phyloP scores from a whole-genome alignment of 2,329 filamentous ascomycete species.

The Penicillium sp. region DNA sequence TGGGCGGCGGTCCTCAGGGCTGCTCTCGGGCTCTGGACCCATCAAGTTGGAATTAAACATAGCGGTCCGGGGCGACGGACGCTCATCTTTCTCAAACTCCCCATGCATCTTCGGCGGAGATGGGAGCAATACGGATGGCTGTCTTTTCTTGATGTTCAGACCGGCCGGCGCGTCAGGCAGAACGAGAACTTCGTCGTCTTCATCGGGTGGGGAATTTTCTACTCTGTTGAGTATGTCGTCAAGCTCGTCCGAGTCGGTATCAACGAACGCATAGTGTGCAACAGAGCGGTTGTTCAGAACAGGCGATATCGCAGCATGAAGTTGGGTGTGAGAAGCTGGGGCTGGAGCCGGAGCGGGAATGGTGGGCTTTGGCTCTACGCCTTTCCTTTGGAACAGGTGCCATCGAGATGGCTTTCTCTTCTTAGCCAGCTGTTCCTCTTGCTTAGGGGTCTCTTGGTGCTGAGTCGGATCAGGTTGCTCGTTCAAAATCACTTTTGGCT shows the following conservation, averaged over 20 bases:
- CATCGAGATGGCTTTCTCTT: constrained; percentile 35
- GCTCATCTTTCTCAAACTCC: constrained; percentile 27
- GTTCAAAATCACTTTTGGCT: constrained; percentile 4
- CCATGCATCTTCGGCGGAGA: constrained; percentile 38
- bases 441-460: constrained; percentile 20
- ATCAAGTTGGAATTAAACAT: constrained; percentile 31
- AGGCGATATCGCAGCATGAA: constrained; percentile 40
- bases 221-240: constrained; percentile 37
- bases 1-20: constrained; percentile 39
- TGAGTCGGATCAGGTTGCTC: neutral
- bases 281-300: constrained; percentile 42
- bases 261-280: constrained; percentile 56
- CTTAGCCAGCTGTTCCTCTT: constrained; percentile 38
- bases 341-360: constrained; percentile 14
- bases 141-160: constrained; percentile 31
- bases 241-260: constrained; percentile 40
- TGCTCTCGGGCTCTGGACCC: constrained; percentile 13
- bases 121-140: constrained; percentile 40
- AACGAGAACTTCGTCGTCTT: constrained; percentile 25
- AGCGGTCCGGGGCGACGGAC: constrained; percentile 34
- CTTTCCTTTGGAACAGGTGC: constrained; percentile 55
- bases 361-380: constrained; percentile 24
- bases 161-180: constrained; percentile 26
- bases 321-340: constrained; percentile 23
- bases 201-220: constrained; percentile 39